phyloP scores from a whole-genome alignment of 75 land plant genomes.

The Picea glauca region DNA sequence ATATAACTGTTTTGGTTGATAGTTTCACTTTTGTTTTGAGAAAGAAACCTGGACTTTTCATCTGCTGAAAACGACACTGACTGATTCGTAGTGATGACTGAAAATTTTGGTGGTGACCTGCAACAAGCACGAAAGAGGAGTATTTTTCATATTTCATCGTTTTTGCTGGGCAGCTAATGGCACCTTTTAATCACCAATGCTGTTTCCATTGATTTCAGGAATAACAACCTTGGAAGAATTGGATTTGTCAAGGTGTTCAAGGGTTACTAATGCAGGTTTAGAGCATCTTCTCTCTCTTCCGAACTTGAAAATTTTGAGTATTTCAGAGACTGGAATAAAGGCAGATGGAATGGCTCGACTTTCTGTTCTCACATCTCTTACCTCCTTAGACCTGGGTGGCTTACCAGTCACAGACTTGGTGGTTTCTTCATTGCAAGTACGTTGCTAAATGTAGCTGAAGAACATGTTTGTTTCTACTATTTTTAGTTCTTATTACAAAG shows the following conservation, averaged over 20 bases:
- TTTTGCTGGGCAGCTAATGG: neutral
- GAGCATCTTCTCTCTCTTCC: conserved; percentile 53
- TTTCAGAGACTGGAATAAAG: conserved; percentile 77
- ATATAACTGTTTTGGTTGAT: neutral
- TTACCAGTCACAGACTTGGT: conserved; percentile 73
- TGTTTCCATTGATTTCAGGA: conserved; percentile 41
- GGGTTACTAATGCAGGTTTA: conserved; percentile 70
- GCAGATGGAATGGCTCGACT: conserved; percentile 53
- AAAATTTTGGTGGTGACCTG: neutral
- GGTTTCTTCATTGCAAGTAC: conserved; percentile 68
- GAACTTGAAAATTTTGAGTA: conserved; percentile 56
- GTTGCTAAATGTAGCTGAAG: neutral
- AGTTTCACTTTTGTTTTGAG: neutral
- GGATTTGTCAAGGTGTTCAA: conserved; percentile 71
- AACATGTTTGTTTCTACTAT: neutral
- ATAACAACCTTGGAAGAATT: conserved; percentile 63
- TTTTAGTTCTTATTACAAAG: neutral
- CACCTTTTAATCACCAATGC: neutral
- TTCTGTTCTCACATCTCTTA: conserved; percentile 45
- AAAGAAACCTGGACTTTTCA: neutral
- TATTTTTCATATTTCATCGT: neutral
- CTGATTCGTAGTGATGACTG: neutral
- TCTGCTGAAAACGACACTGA: neutral
- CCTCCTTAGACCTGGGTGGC: conserved; percentile 81
- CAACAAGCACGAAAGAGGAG: neutral